A percentile compares a stretch with the other conserved stretches of the same genome.
Conservation (phyloP, 192 early-diverging fungal genomes). For the Backusella mclennaniae region DNA sequence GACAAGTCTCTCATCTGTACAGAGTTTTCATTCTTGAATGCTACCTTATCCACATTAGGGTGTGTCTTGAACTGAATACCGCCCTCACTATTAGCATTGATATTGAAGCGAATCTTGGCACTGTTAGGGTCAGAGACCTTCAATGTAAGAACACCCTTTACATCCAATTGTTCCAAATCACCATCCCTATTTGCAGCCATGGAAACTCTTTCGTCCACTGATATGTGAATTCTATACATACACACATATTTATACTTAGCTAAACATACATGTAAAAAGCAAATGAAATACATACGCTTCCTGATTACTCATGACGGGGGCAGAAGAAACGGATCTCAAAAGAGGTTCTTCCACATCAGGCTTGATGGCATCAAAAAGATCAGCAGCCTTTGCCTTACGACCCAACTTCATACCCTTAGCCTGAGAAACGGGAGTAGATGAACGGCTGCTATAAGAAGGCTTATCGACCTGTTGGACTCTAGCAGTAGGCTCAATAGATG, state of each 20-base stretch:
- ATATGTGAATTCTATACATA: constrained; percentile 73
- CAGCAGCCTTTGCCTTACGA: constrained; percentile 77
- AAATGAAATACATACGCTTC: background rate
- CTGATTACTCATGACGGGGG: background rate
- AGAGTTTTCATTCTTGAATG: constrained; percentile 68
- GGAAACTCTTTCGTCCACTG: constrained; percentile 86
- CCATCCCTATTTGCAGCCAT: constrained; percentile 86
- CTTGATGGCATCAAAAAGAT: constrained; percentile 80
- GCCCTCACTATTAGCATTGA: constrained; percentile 59
- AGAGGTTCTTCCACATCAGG: constrained; percentile 66
- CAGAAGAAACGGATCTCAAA: constrained; percentile 13
- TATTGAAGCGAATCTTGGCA: constrained; percentile 60
- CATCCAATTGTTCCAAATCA: constrained; percentile 87
- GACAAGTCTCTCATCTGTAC: constrained; percentile 82
- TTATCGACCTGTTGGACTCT: constrained; percentile 2
- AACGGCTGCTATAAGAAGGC: constrained; percentile 21
- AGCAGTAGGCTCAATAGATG: constrained; percentile 36
- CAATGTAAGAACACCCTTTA: constrained; percentile 89
- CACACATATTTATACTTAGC: background rate
- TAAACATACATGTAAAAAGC: background rate
- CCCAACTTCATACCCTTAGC: constrained; percentile 96
- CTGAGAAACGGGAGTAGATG: constrained; percentile 46
- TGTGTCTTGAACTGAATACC: constrained; percentile 95
- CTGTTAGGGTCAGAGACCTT: constrained; percentile 68
- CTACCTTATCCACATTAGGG: constrained; percentile 93